Base-by-base conservation (phyloP, 176 grass and related monocot species). In the sorghum (Sorghum bicolor) region DNA sequence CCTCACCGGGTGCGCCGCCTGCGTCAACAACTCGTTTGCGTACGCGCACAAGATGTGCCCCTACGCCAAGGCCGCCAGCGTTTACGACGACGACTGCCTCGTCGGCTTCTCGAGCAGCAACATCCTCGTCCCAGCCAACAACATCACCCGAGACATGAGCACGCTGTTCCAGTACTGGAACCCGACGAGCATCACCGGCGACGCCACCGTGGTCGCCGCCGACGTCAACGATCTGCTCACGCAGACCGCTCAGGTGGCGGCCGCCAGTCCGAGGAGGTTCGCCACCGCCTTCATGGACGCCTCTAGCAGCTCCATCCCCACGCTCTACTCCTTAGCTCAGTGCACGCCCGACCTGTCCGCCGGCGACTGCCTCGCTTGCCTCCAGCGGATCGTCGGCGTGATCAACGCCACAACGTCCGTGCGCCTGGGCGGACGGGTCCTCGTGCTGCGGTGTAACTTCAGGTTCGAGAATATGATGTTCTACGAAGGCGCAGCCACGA, bases 341-440 rank as follows among this genome's bases (percentile, higher is more conserved):
- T 82, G 80, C 80, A 83, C 80, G 69, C 80, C 80, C 28, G 80
- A 83, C 69, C 80, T 83, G 17, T 33, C 80, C 66, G 53, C 69
- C 38, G 69, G 0, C 19, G 69, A 83, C 69, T 83, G 69, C 69
- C 66, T 63, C 0, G 28, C 68, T 11, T 83, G 80, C 47, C 69
- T 83, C 52, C 80, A 29, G 53, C 19, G 69, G 38, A 5, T 83
- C 80, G 2, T 83, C 26, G 26, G 25, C 80, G 2, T 41, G 55
- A 10, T 83, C 38, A 74, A 83, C 69, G 55, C 19, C 69, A 74
- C 55, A 6, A 33, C 38, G 80, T 31, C 28, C n/a, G 38, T 74
- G 37, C 69, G 38, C 4, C 0, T 4, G 0, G 80, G 80, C 0
- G 80, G 80, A 1, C 69, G 80, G 36, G 8, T 83, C 69, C 53